A percentile compares a stretch with the other conserved stretches of the same genome.
phyloP scores from a whole-genome alignment of 352 stramenopile genomes.

The Globisporangium parvum region DNA sequence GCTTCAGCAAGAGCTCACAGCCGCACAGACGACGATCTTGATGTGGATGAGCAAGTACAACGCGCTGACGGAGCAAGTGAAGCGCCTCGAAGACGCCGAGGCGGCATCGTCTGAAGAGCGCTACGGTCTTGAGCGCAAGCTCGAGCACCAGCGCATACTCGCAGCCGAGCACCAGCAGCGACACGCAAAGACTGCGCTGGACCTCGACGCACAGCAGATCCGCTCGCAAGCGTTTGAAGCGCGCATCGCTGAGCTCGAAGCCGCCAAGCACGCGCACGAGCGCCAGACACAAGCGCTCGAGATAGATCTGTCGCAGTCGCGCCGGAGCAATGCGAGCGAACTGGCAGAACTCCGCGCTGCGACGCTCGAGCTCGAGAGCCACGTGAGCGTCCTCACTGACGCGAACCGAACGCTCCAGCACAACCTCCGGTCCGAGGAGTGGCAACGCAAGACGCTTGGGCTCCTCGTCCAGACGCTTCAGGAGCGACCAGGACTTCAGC shows the following conservation, averaged over 20 bases:
- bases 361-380: slow-evolving; percentile 8
- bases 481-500: slow-evolving; percentile 31
- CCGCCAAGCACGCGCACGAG: not conserved
- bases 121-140: slow-evolving; percentile 18
- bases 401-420: slow-evolving; percentile 7
- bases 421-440: slow-evolving; percentile 13
- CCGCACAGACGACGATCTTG: slow-evolving; percentile 51
- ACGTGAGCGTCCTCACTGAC: slow-evolving; percentile 10
- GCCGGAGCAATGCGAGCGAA: slow-evolving; percentile 14
- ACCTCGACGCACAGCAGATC: not conserved
- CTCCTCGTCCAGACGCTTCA: slow-evolving; percentile 38
- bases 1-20: slow-evolving; percentile 33
- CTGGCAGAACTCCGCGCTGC: slow-evolving; percentile 2
- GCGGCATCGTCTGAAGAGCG: slow-evolving; percentile 25
- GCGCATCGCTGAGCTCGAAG: slow-evolving; percentile 10
- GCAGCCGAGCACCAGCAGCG: not conserved
- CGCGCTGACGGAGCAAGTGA: slow-evolving; percentile 22
- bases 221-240: slow-evolving; percentile 10
- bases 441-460: slow-evolving; percentile 14
- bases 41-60: slow-evolving; percentile 75
- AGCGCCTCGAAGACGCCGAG: slow-evolving; percentile 24
- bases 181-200: not conserved
- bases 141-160: slow-evolving; percentile 8
- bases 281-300: slow-evolving; percentile 3
- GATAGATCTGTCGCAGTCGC: slow-evolving; percentile 8